Evolutionary conservation across 768 basidiomycete species (phyloP).

Genomic region (Filobasidium floriforme): DNA sequence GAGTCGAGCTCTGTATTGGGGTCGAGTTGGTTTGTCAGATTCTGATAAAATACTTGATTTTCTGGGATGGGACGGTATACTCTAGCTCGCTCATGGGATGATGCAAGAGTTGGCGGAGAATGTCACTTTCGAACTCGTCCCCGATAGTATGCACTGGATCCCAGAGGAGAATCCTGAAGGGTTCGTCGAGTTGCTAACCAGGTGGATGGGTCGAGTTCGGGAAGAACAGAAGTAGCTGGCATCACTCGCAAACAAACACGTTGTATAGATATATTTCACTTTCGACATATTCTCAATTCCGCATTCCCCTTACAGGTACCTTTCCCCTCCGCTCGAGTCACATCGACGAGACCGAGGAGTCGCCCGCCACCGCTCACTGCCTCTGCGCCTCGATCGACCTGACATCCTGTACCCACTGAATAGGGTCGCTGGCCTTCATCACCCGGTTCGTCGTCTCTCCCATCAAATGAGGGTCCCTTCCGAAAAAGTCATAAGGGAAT

Average conservation of each 20-base stretch:
- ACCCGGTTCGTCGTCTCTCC: constrained; percentile 14
- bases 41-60: neutral
- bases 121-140: constrained; percentile 22
- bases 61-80: neutral
- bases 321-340: too few relatives aligned
- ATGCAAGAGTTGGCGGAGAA: constrained; percentile 25
- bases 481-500: constrained; percentile 20
- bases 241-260: neutral
- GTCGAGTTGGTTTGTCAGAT: too few relatives aligned
- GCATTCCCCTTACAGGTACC: too few relatives aligned
- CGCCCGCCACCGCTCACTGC: too few relatives aligned
- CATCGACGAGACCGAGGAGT: too few relatives aligned
- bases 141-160: constrained; percentile 29
- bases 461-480: constrained; percentile 3
- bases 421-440: constrained; percentile 5
- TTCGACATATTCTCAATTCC: too few relatives aligned
- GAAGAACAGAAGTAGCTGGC: neutral
- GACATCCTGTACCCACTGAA: constrained; percentile 16
- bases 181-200: constrained; percentile 21
- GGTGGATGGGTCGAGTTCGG: neutral
- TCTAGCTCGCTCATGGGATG: constrained; percentile 22
- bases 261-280: too few relatives aligned
- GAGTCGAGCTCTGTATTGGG: neutral
- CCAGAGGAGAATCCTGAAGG: constrained; percentile 31
- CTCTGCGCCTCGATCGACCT: neutral